Percentiles rank a stretch among this genome's conserved stretches.
These are phyloP conservation scores for Diaporthe destruens DNA, from an alignment of 2,329 filamentous ascomycete genomes.

Conservation along the genomic window DNA sequence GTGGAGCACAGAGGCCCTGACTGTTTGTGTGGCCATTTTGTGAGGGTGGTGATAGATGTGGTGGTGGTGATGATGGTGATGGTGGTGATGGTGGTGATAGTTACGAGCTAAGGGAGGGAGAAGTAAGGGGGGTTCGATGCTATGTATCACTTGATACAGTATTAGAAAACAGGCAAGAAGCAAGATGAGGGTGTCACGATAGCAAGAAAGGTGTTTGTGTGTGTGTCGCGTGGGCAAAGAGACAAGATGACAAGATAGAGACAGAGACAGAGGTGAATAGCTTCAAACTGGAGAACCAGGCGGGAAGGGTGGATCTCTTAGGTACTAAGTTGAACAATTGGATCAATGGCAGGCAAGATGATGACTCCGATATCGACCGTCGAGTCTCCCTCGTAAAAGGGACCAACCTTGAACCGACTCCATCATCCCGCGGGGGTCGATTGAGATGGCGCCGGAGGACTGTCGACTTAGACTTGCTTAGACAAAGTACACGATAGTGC, in stretches of 20 bases:
- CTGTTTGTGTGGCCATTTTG: constrained; percentile 47
- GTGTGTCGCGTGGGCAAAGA: neutral
- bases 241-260: neutral
- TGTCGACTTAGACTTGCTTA: constrained; percentile 21
- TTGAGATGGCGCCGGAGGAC: neutral
- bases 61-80: neutral
- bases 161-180: neutral
- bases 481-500: constrained; percentile 3
- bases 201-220: neutral
- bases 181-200: constrained; percentile 26
- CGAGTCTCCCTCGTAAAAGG: neutral
- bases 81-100: too few species aligned
- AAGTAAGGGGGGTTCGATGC: neutral
- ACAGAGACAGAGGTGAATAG: constrained; percentile 13
- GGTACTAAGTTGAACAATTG: constrained; percentile 8
- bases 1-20: constrained; percentile 67
- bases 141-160: neutral
- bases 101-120: too few species aligned
- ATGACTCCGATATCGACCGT: constrained; percentile 41
- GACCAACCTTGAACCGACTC: constrained; percentile 25
- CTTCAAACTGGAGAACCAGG: constrained; percentile 1
- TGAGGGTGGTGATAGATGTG: too few species aligned
- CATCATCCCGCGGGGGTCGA: constrained; percentile 39
- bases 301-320: constrained; percentile 15
- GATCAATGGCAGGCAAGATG: constrained; percentile 19